Evolutionary conservation across 257 asterid species (phyloP), one percentile per base, ranked within the genome.

Genomic region (Solanum lycopersicoides): DNA sequence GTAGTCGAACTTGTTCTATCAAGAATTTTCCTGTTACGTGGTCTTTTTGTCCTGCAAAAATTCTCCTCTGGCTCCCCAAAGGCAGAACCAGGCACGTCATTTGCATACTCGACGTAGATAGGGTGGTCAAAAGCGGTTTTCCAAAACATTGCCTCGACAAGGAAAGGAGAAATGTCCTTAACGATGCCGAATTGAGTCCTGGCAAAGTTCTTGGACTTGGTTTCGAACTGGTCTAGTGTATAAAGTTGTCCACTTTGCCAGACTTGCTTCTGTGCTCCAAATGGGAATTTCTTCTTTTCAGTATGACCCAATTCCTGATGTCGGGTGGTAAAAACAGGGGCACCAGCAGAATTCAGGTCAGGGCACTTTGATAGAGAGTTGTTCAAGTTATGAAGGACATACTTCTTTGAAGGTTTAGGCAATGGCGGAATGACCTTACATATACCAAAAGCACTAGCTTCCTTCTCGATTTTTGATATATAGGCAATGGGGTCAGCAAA

Each of bases 191-290:
- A 90, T 76, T 90, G 95, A 90, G 90, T 92, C 93, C 91, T 96
- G 10, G 99, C 93, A 56, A 97, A 97, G 82, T 21, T 87, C 91
- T 94, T 97, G 6, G 99, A 92, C 92, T 96, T 97, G 4, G 93
- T 94, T 92, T 97, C 99, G 84, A 97, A 97, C 89, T 97, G 97
- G 84, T 97, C 99, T 85, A 97, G 88, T 0, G 99, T 93, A 88
- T 97, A 97, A 88, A 91, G 92, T 89, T 96, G 98, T 91, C 99
- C 99, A 91, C 99, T 97, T 87, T 97, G 98, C 99, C 99, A 97
- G 69, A 97, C 99, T 91, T 97, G 98, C 88, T 92, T 97, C 84
- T 91, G 91, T 68, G 91, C 93, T 68, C 92, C 93, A 18, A 84
- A 83, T 9, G 89, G 87, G 42, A 16, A 87, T 89, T 72, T 95